Evolutionary conservation across 1,284 basidiomycete species (phyloP), one percentile per base, ranked within the genome.

Genomic region (Leccinum laetum): DNA sequence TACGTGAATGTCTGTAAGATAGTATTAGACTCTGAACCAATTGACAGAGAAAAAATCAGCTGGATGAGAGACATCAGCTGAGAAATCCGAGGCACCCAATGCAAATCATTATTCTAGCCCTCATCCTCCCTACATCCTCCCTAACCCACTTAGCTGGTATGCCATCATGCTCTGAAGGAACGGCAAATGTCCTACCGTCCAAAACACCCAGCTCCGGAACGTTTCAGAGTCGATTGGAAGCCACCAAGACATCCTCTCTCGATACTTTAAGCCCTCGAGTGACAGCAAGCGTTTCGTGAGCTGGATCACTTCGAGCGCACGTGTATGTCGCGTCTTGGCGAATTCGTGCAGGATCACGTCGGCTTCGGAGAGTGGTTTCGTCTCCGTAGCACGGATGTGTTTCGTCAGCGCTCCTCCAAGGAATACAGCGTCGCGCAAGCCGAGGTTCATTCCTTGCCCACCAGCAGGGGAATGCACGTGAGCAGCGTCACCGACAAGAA

Each of bases 381-480:
- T 56, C 16, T 56, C 26, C 1, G 14, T 4, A 26, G 21, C 69
- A 0, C 55, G 65, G 3, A 75, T 63, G 58, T 73, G 69, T 9
- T 70, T 65, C 76, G 49, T 56, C 32, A 61, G 32, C 1, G 44
- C 71, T 18, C 68, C 69, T 5, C 70, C 82, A 1, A 81, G 72
- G 37, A 73, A 74, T 10, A 80, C 63, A 1, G 76, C 80, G 63
- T 83, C 82, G 18, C 82, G 77, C 14, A 83, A 65, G 7, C 81
- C 81, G 37, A 83, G 79, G 65, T 83, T 83, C 81, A 83, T 80
- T 24, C 82, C 82, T 66, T 82, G 81, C 2, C 80, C 81, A n/a
- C 82, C 82, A 5, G 73, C 75, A 4, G 82, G 82, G 1, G 80
- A 77, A 61, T 83, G 81, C 24, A 81, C 78, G 65, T 83, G 81